A percentile compares a stretch with the other conserved stretches of the same genome.
Evolutionary conservation across 805 yeast genomes (phyloP).

Genomic region (Candida boleticola): DNA sequence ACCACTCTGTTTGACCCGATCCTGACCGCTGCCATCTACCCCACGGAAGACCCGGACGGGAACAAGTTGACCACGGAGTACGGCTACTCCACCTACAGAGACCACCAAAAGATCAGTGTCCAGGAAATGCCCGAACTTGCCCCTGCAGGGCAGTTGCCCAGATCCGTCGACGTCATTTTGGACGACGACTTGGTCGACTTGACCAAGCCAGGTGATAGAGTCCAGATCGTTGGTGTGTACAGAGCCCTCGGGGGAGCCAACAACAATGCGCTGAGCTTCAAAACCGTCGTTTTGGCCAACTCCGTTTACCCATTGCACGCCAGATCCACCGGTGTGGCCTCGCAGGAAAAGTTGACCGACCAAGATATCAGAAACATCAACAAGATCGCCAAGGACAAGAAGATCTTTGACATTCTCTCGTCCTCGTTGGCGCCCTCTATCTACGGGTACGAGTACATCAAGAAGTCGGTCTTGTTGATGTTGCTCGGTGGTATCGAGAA

Average conservation of each 20-base stretch:
- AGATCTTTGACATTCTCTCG: conserved; percentile 75
- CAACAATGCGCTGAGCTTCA: conserved; percentile 64
- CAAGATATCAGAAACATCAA: conserved; percentile 84
- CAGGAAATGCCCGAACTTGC: conserved; percentile 98
- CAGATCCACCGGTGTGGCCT: conserved; percentile 80
- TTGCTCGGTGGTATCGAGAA: conserved; percentile 92
- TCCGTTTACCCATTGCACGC: conserved; percentile 88
- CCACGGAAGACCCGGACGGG: conserved; percentile 90
- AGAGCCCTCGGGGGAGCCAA: conserved; percentile 80
- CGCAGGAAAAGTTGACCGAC: conserved; percentile 68
- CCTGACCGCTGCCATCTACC: conserved; percentile 81
- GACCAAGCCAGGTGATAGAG: conserved; percentile 94
- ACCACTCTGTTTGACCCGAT: conserved; percentile 87
- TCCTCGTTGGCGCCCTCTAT: conserved; percentile 94
- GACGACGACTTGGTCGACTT: conserved; percentile 93
- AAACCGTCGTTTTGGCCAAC: conserved; percentile 81
- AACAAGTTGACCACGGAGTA: conserved; percentile 86
- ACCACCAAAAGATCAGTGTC: conserved; percentile 88
- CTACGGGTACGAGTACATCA: conserved; percentile 88
- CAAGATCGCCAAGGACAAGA: conserved; percentile 63
- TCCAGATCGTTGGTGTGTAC: conserved; percentile 91
- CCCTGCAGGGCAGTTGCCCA: conserved; percentile 96
- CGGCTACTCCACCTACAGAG: conserved; percentile 88
- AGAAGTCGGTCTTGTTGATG: conserved; percentile 87
- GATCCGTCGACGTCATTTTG: conserved; percentile 87